Evolutionary conservation across 2,329 filamentous ascomycete species (phyloP).

Genomic region (Scopulariopsis brevicaulis): DNA sequence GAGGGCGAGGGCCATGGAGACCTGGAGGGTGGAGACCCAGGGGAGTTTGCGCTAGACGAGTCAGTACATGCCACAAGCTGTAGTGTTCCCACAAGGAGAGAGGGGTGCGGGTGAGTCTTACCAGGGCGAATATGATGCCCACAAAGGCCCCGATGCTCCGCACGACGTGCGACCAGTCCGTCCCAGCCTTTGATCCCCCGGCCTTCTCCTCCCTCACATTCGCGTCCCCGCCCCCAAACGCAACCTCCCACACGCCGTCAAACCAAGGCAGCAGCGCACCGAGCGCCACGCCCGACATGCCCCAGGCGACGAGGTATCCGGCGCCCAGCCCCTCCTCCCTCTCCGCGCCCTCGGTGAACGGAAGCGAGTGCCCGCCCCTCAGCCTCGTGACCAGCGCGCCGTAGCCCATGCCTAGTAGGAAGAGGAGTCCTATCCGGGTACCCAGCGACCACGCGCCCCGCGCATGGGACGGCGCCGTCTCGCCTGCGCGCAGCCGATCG

Average conservation of each 20-base stretch:
- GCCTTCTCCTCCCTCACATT: slow-evolving; percentile 17
- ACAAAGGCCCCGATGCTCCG: slow-evolving; percentile 49
- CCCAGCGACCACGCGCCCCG: slow-evolving; percentile 34
- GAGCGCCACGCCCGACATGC: slow-evolving; percentile 61
- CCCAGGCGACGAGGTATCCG: slow-evolving; percentile 72
- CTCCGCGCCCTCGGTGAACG: slow-evolving; percentile 5
- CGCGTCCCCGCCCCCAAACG: slow-evolving; percentile 25
- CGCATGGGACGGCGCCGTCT: slow-evolving; percentile 11
- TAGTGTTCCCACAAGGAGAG: not conserved
- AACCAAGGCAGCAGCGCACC: slow-evolving; percentile 78
- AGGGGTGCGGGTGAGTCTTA: slow-evolving; percentile 24
- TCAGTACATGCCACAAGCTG: not conserved
- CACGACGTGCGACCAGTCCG: slow-evolving; percentile 61
- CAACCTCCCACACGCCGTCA: slow-evolving; percentile 61
- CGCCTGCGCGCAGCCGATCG: slow-evolving; percentile 22
- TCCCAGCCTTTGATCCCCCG: slow-evolving; percentile 26
- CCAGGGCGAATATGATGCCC: slow-evolving; percentile 59
- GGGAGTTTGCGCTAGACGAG: slow-evolving; percentile 63
- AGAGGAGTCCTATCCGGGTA: slow-evolving; percentile 54
- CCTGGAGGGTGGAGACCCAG: slow-evolving; percentile 91
- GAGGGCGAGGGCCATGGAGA: slow-evolving; percentile 78
- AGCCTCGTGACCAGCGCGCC: slow-evolving; percentile 72
- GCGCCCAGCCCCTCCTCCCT: slow-evolving; percentile 14
- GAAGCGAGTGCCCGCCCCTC: slow-evolving; percentile 55
- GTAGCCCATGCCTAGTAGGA: slow-evolving; percentile 71